phyloP scores from a whole-genome alignment of 768 basidiomycete species.

The Termitomyces bulborhizus region DNA sequence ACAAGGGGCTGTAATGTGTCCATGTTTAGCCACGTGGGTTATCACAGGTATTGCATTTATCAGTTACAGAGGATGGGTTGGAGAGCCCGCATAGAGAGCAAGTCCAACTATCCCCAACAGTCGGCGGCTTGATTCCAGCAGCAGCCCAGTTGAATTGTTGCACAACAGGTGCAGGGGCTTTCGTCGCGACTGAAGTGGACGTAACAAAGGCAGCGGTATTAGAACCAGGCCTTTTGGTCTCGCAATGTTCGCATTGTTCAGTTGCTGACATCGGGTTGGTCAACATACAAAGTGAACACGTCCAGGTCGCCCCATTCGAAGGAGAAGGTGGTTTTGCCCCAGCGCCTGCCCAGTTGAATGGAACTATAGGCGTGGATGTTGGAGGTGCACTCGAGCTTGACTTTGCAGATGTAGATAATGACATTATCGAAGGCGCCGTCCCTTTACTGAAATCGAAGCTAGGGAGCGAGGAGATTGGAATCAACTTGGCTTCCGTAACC shows the following conservation, averaged over 20 bases:
- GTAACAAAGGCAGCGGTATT: constrained; percentile 1
- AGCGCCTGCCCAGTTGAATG: constrained; percentile 11
- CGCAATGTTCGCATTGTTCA: constrained; percentile 9
- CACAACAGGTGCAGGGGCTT: constrained; percentile 12
- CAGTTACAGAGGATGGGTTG: constrained; percentile 36
- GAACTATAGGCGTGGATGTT: constrained; percentile 1
- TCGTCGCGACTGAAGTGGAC: not conserved
- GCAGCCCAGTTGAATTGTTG: constrained; percentile 57
- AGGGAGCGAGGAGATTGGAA: constrained; percentile 41
- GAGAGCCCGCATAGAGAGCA: constrained; percentile 48
- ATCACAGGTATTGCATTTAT: constrained; percentile 44
- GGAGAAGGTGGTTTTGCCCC: constrained; percentile 6
- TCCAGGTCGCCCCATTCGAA: constrained; percentile 3
- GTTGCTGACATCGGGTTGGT: constrained; percentile 5
- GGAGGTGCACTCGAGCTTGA: not conserved
- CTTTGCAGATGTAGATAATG: not conserved
- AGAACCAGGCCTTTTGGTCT: constrained; percentile 3
- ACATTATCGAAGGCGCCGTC: not conserved
- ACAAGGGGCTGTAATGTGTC: not conserved
- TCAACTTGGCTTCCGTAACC: constrained; percentile 30
- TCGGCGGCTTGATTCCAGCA: constrained; percentile 48
- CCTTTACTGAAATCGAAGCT: constrained; percentile 26
- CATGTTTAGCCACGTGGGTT: constrained; percentile 19
- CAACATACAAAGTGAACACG: constrained; percentile 8
- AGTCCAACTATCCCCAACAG: constrained; percentile 38